A percentile compares a stretch with the other conserved stretches of the same genome.
Conservation (phyloP, 495 filamentous ascomycete species). For the Annulohypoxylon nitens region DNA sequence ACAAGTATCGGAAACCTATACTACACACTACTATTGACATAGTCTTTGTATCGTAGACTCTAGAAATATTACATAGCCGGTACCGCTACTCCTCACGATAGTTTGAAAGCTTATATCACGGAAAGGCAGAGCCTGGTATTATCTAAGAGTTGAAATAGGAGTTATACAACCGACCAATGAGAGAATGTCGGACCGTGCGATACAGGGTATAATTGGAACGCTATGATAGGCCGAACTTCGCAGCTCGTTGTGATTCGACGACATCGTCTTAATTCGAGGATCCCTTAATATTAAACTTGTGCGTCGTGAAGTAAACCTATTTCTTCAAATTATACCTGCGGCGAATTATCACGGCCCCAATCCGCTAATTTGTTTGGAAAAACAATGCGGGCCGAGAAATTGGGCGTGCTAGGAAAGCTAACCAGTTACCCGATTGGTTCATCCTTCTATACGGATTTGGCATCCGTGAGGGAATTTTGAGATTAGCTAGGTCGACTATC, state of each 20-base stretch:
- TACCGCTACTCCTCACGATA: neutral
- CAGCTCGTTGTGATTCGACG: conserved; percentile 17
- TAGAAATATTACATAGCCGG: neutral
- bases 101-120: conserved; percentile 3
- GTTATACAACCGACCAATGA: conserved; percentile 36
- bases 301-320: neutral
- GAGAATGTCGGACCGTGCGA: conserved; percentile 17
- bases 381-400: neutral
- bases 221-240: conserved; percentile 38
- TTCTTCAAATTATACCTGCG: neutral
- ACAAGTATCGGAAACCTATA: neutral
- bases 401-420: neutral
- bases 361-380: neutral
- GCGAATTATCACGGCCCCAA: neutral
- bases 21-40: neutral
- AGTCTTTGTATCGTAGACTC: neutral
- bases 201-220: conserved; percentile 15
- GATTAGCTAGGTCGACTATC: conserved; percentile 13
- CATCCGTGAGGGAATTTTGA: conserved; percentile 14
- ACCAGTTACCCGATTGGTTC: conserved; percentile 3
- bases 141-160: conserved; percentile 19
- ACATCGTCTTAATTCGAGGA: neutral
- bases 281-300: neutral
- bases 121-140: neutral
- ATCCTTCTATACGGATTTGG: conserved; percentile 9